A percentile compares a stretch with the other conserved stretches of the same genome.
Evolutionary conservation across 306 rosid genomes (phyloP).

Genomic region (Lathyrus oleraceus): DNA sequence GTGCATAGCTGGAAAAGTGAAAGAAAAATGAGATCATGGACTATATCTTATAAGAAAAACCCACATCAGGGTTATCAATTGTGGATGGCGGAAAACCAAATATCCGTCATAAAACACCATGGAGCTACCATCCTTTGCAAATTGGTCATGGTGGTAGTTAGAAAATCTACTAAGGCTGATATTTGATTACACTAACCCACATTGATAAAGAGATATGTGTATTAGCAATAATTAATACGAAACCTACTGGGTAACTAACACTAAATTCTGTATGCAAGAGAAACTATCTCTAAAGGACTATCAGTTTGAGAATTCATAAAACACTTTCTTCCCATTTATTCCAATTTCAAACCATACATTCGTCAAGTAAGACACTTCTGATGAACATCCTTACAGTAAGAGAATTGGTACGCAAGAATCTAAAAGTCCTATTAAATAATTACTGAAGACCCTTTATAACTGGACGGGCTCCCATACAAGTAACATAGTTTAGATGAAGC

Average conservation of each 20-base stretch:
- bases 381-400: slow-evolving; percentile 21
- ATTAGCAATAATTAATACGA: slow-evolving; percentile 7
- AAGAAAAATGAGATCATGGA: slow-evolving; percentile 15
- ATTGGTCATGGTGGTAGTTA: no score
- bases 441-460: neutral
- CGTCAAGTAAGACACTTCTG: slow-evolving; percentile 10
- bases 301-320: slow-evolving; percentile 2
- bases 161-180: no score
- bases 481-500: slow-evolving; percentile 29
- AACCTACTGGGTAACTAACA: neutral
- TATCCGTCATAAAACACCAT: no score
- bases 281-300: neutral
- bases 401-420: neutral
- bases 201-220: slow-evolving; percentile 1
- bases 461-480: slow-evolving; percentile 5
- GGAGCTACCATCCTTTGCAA: no score
- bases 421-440: neutral
- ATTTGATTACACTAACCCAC: neutral
- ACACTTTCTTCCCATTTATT: neutral
- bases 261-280: slow-evolving; percentile 26
- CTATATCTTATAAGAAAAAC: slow-evolving; percentile 14
- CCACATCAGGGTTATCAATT: neutral
- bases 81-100: no score
- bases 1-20: slow-evolving; percentile 18
- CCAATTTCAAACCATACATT: neutral